Conservation (phyloP, 129 eudicot species). For the Kitagawia praeruptora region DNA sequence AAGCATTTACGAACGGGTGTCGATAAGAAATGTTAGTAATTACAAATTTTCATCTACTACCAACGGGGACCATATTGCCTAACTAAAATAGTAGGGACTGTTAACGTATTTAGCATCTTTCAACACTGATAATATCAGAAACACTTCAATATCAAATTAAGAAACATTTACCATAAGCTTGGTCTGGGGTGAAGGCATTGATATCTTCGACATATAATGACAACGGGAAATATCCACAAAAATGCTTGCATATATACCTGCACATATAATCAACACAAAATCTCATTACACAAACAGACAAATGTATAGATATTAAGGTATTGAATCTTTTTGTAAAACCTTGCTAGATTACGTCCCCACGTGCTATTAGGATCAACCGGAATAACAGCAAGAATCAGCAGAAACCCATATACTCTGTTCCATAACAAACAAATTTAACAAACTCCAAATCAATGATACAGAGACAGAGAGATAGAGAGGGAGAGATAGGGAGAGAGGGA, state of each 20-base stretch:
- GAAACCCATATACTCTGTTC: slow-evolving; percentile 61
- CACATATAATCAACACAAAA: not conserved
- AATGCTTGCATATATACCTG: slow-evolving; percentile 89
- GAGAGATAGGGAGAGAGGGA: slow-evolving; percentile 2
- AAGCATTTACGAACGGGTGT: too few species aligned
- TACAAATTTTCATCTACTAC: too few species aligned
- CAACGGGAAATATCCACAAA: slow-evolving; percentile 72
- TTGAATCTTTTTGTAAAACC: slow-evolving; percentile 25
- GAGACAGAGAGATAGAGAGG: not conserved
- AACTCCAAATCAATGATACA: not conserved
- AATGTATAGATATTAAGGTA: not conserved
- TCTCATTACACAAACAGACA: not conserved
- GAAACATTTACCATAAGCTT: slow-evolving; percentile 55
- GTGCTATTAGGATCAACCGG: slow-evolving; percentile 66
- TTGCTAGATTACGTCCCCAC: slow-evolving; percentile 64
- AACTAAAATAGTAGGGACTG: too few species aligned
- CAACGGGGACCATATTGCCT: too few species aligned
- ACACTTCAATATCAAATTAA: not conserved
- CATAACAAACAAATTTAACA: slow-evolving; percentile 4
- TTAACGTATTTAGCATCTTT: not conserved
- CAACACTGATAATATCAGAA: not conserved
- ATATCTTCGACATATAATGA: slow-evolving; percentile 72
- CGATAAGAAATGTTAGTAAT: too few species aligned
- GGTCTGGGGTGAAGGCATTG: slow-evolving; percentile 71
- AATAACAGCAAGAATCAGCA: slow-evolving; percentile 53